Conservation (phyloP, 2,329 filamentous ascomycete genomes). For the Beauveria sp. region DNA sequence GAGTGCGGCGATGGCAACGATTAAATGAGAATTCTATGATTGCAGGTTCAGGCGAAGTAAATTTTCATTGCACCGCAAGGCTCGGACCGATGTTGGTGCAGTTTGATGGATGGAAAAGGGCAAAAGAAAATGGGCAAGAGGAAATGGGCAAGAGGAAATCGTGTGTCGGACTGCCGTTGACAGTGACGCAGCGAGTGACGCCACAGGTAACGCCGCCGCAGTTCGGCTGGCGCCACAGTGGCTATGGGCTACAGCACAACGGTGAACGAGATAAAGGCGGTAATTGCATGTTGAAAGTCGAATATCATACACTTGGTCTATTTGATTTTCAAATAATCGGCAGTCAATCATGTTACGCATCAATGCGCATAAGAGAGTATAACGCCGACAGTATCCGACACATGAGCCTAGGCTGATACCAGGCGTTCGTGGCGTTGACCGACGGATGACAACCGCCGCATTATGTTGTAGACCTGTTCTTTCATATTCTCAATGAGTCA, state of each 20-base stretch:
- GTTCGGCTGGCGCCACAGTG: not conserved
- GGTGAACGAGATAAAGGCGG: not conserved
- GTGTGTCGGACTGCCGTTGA: not conserved
- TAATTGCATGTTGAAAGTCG: not conserved
- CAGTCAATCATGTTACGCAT: not conserved
- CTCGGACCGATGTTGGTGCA: not conserved
- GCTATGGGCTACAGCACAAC: not conserved
- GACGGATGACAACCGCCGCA: too few species aligned
- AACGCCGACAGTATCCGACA: not conserved
- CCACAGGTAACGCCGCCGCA: not conserved
- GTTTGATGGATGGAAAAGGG: not conserved
- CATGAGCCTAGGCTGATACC: not conserved
- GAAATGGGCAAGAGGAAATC: not conserved
- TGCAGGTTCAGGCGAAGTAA: too few species aligned
- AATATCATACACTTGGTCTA: too few species aligned
- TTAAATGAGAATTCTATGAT: too few species aligned
- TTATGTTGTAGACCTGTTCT: not conserved
- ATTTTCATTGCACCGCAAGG: too few species aligned
- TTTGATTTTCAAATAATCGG: too few species aligned
- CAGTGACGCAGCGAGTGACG: not conserved
- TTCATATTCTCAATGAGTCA: not conserved
- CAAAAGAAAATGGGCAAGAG: not conserved
- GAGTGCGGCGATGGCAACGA: conserved; percentile 15
- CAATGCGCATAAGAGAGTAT: not conserved
- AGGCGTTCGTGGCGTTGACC: too few species aligned